phyloP scores from a whole-genome alignment of 139 green algal species.

The Gonium pectorale region DNA sequence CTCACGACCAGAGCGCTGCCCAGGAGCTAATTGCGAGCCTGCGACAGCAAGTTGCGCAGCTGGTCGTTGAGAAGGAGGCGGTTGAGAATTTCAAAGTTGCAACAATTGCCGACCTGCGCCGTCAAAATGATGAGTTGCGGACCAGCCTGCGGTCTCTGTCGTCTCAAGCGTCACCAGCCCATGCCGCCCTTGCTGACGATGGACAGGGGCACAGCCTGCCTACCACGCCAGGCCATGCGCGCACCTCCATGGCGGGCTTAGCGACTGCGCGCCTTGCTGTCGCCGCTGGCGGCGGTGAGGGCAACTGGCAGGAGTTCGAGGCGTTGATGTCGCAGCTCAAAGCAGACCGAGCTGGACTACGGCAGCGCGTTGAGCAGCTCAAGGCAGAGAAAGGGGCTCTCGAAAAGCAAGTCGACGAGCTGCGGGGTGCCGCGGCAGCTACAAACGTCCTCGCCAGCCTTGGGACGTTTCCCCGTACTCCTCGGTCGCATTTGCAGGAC shows the following conservation, averaged over 20 bases:
- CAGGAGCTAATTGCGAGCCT: conserved; percentile 13
- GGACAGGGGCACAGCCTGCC: neutral
- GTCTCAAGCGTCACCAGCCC: neutral
- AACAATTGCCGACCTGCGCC: conserved; percentile 32
- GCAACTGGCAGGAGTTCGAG: conserved; percentile 44
- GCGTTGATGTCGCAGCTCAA: conserved; percentile 30
- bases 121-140: conserved; percentile 37
- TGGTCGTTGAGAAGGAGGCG: conserved; percentile 13
- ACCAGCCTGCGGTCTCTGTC: conserved; percentile 34
- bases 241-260: neutral
- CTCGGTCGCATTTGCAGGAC: too few relatives aligned
- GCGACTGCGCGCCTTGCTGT: neutral
- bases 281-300: neutral
- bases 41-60: conserved; percentile 35
- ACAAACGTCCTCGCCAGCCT: neutral
- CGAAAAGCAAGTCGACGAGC: conserved; percentile 1
- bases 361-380: conserved; percentile 35
- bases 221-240: neutral
- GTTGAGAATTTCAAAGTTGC: conserved; percentile 24
- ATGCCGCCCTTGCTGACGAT: neutral
- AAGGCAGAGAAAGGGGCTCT: conserved; percentile 9
- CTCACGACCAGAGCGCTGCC: neutral
- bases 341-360: neutral
- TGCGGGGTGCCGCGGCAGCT: neutral
- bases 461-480: too few relatives aligned